These are phyloP conservation scores for Pythium aquatile DNA, from an alignment of 352 stramenopile genomes.

Conservation along the genomic window DNA sequence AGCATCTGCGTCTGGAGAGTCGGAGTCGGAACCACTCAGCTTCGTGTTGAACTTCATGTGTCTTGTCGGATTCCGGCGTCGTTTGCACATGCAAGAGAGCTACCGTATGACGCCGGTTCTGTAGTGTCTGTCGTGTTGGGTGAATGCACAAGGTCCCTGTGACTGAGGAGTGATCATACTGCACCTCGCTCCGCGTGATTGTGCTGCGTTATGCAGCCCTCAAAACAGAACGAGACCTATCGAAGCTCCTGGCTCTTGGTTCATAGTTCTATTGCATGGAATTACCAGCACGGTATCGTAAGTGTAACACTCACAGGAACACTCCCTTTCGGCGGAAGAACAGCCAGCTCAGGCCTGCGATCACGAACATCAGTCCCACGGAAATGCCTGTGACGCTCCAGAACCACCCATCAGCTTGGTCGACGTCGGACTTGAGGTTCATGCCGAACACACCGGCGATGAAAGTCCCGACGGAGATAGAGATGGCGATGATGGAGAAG, in stretches of 20 bases:
- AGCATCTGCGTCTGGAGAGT: not conserved
- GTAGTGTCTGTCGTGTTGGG: not conserved
- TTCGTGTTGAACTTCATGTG: not conserved
- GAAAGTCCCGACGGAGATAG: constrained; percentile 60
- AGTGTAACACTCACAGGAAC: constrained; percentile 12
- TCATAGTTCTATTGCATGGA: not conserved
- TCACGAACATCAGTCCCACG: constrained; percentile 43
- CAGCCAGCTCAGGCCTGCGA: constrained; percentile 41
- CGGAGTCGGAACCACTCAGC: not conserved
- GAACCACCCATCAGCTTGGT: constrained; percentile 50
- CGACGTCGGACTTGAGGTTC: constrained; percentile 58
- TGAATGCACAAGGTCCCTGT: not conserved
- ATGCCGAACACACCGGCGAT: constrained; percentile 71
- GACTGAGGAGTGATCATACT: too few species aligned
- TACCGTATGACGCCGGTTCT: too few species aligned
- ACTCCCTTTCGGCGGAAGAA: constrained; percentile 71
- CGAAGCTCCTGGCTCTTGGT: too few species aligned
- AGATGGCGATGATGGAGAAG: constrained; percentile 68
- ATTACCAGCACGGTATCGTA: not conserved
- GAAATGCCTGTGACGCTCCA: constrained; percentile 52
- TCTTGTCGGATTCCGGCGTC: not conserved
- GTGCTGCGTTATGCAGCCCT: not conserved
- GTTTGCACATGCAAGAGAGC: not conserved
- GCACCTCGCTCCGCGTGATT: not conserved
- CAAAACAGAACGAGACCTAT: not conserved